These are phyloP conservation scores for Aspergillus fructus DNA, from an alignment of 2,329 filamentous ascomycete species.

Conservation along the genomic window DNA sequence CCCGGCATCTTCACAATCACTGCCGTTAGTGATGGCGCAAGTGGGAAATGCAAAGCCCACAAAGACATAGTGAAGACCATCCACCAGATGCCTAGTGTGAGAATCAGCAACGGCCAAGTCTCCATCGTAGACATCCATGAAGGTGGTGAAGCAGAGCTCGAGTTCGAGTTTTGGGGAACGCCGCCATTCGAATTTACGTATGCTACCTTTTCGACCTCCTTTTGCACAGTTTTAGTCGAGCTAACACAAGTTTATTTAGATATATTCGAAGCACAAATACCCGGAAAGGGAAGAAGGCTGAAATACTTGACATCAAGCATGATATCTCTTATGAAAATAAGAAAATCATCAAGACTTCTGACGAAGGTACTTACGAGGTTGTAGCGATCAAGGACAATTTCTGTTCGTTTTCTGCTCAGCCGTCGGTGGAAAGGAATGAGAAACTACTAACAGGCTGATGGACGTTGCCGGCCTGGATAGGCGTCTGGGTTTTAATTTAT, in stretches of 20 bases:
- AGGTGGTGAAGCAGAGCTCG: conserved; percentile 87
- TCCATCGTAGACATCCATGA: conserved; percentile 92
- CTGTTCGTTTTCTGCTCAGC: conserved; percentile 81
- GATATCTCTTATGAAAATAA: conserved; percentile 78
- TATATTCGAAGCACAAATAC: conserved; percentile 89
- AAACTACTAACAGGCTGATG: conserved; percentile 33
- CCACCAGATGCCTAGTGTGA: conserved; percentile 87
- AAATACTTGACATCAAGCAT: conserved; percentile 85
- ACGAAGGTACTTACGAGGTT: conserved; percentile 97
- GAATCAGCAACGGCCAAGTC: conserved; percentile 79
- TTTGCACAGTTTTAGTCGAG: neutral
- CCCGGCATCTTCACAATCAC: conserved; percentile 88
- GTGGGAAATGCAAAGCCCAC: conserved; percentile 74
- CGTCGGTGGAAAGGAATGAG: conserved; percentile 50
- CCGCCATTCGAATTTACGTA: conserved; percentile 94
- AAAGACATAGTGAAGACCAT: conserved; percentile 79
- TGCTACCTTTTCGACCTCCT: conserved; percentile 23
- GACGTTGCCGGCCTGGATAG: conserved; percentile 9
- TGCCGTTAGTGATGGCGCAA: conserved; percentile 81
- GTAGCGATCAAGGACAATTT: conserved; percentile 92
- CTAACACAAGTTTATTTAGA: conserved; percentile 30
- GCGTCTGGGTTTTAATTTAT: conserved; percentile 18
- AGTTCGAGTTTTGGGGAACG: conserved; percentile 93
- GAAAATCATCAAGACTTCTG: conserved; percentile 79
- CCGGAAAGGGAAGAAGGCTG: conserved; percentile 71